Conservation (phyloP, 805 yeast genomes). For the Candida chauliodis region DNA sequence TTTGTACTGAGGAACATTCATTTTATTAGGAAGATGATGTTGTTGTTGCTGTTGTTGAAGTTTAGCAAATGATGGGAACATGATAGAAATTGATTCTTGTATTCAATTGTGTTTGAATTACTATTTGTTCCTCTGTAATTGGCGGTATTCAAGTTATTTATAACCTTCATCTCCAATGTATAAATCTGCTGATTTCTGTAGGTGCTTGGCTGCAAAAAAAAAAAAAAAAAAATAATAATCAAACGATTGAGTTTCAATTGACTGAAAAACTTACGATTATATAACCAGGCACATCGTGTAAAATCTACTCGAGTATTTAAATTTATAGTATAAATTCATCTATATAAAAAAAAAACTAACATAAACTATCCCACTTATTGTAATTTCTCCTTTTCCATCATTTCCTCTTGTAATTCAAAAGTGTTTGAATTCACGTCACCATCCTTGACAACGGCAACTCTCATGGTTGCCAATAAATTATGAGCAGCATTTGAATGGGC, state of each 20-base stretch:
- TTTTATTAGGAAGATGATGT: conserved; percentile 1
- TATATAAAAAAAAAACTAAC: conserved; percentile 1
- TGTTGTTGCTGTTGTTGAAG: conserved; percentile 4
- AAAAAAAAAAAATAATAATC: background rate
- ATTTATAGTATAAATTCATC: too few relatives aligned
- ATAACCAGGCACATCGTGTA: background rate
- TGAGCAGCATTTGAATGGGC: conserved; percentile 85
- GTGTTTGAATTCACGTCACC: conserved; percentile 56
- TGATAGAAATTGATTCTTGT: background rate
- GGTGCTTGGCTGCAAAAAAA: conserved; percentile 4
- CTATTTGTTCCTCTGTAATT: background rate
- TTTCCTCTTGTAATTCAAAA: conserved; percentile 47
- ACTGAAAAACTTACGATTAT: background rate
- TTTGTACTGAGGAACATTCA: conserved; percentile 17
- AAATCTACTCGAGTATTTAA: background rate
- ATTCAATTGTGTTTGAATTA: background rate
- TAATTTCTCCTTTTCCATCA: conserved; percentile 33
- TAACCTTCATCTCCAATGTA: conserved; percentile 1
- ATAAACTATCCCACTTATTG: conserved; percentile 4
- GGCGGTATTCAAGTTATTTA: too few relatives aligned
- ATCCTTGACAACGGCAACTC: conserved; percentile 76
- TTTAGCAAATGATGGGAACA: conserved; percentile 8
- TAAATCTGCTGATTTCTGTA: conserved; percentile 4
- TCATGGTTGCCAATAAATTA: conserved; percentile 74
- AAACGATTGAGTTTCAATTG: too few relatives aligned